Percentiles rank a stretch among this genome's conserved stretches.
These are phyloP conservation scores for Oidium heveae DNA, from an alignment of 2,329 filamentous ascomycete genomes.

Conservation along the genomic window DNA sequence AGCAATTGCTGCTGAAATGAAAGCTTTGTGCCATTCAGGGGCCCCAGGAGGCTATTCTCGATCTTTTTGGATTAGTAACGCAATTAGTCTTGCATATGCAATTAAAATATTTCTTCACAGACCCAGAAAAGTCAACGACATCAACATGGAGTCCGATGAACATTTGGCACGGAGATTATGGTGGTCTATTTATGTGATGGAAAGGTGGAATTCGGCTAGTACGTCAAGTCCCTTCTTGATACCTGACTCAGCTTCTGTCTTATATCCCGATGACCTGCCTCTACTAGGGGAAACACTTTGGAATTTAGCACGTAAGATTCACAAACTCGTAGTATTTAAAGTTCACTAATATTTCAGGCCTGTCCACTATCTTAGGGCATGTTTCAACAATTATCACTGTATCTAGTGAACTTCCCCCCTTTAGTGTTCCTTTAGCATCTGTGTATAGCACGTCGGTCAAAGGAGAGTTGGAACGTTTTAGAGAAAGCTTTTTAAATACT, in stretches of 20 bases:
- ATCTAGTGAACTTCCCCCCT: constrained; percentile 19
- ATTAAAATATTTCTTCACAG: constrained; percentile 31
- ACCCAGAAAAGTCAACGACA: constrained; percentile 18
- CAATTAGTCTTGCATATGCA: constrained; percentile 37
- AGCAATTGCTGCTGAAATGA: constrained; percentile 37
- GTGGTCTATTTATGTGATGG: constrained; percentile 47
- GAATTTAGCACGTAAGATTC: constrained; percentile 35
- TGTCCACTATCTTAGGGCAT: constrained; percentile 33
- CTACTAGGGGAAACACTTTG: constrained; percentile 38
- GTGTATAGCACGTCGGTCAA: constrained; percentile 25
- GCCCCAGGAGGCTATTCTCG: constrained; percentile 19
- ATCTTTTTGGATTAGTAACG: constrained; percentile 33
- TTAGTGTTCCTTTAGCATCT: constrained; percentile 17
- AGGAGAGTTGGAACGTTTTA: constrained; percentile 37
- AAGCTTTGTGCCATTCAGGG: constrained; percentile 17
- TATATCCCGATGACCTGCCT: constrained; percentile 30
- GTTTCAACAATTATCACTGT: constrained; percentile 22
- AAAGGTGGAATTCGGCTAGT: constrained; percentile 48
- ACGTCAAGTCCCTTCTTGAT: constrained; percentile 37
- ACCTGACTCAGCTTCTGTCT: constrained; percentile 32
- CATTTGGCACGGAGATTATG: constrained; percentile 38
- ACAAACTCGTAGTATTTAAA: not conserved
- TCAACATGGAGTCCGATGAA: constrained; percentile 33
- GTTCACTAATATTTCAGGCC: constrained; percentile 16
- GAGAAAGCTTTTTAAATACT: constrained; percentile 30